Conservation (phyloP, 805 yeast species). For the Babjeviella inositovora region DNA sequence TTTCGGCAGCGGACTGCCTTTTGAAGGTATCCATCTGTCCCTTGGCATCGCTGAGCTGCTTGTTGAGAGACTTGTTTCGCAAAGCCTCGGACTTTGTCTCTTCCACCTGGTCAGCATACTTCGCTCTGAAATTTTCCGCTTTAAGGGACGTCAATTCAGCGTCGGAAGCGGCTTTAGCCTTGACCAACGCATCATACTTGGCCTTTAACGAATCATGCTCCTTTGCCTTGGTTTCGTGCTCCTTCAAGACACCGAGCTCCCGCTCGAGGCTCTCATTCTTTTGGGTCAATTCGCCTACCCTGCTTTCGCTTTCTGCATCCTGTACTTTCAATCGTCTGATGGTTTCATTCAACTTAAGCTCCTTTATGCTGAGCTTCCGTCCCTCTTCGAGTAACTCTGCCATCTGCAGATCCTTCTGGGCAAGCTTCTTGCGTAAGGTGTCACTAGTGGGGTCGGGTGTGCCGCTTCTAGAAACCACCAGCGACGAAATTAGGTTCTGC, state of each 20-base stretch:
- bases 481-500: background rate
- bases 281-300: slow-evolving; percentile 11
- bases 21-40: slow-evolving; percentile 15
- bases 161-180: too few relatives aligned
- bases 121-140: too few relatives aligned
- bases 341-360: slow-evolving; percentile 47
- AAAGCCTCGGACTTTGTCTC: slow-evolving; percentile 9
- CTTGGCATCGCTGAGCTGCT: slow-evolving; percentile 12
- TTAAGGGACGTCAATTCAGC: too few relatives aligned
- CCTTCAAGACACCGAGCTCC: slow-evolving; percentile 23
- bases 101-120: too few relatives aligned
- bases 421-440: slow-evolving; percentile 18
- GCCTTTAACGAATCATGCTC: slow-evolving; percentile 10
- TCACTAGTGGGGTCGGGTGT: too few relatives aligned
- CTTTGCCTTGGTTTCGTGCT: slow-evolving; percentile 20
- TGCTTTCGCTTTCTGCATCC: slow-evolving; percentile 19
- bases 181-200: slow-evolving; percentile 10
- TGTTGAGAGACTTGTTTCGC: slow-evolving; percentile 6
- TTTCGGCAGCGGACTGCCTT: slow-evolving; percentile 6
- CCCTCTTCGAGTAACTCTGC: slow-evolving; percentile 64
- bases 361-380: slow-evolving; percentile 52
- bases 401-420: slow-evolving; percentile 43
- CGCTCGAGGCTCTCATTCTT: slow-evolving; percentile 10
- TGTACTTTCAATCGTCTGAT: slow-evolving; percentile 44
- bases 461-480: too few relatives aligned